Conservation (phyloP, 768 basidiomycete species). For the Termitomyces sp. region DNA sequence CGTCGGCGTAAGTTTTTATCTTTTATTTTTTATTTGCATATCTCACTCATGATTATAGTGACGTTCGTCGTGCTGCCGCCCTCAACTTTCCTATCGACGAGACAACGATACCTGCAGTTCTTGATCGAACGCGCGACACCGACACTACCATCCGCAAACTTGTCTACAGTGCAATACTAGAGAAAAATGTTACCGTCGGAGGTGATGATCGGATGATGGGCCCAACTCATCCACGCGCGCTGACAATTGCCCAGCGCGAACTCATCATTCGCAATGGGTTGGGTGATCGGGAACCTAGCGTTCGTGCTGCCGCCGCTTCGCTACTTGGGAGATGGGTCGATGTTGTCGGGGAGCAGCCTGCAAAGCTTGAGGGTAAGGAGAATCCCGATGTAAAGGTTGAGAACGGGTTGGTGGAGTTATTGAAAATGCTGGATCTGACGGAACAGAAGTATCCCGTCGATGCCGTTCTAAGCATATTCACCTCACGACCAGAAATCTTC, state of each 20-base stretch:
- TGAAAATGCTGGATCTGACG: slow-evolving; percentile 52
- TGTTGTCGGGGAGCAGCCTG: slow-evolving; percentile 34
- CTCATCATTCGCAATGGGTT: slow-evolving; percentile 78
- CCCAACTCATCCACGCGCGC: slow-evolving; percentile 56
- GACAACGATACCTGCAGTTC: slow-evolving; percentile 57
- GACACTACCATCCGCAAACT: slow-evolving; percentile 73
- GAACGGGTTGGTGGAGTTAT: slow-evolving; percentile 17
- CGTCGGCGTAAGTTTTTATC: slow-evolving; percentile 59
- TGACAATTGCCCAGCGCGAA: slow-evolving; percentile 74
- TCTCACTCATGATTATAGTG: slow-evolving; percentile 39
- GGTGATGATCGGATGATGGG: slow-evolving; percentile 39
- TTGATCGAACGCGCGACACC: slow-evolving; percentile 76
- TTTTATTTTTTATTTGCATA: background rate
- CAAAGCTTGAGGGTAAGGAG: slow-evolving; percentile 28
- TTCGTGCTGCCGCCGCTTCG: slow-evolving; percentile 67
- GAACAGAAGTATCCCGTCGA: slow-evolving; percentile 61
- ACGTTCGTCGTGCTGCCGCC: slow-evolving; percentile 81
- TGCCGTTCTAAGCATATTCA: slow-evolving; percentile 71
- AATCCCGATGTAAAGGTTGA: slow-evolving; percentile 19
- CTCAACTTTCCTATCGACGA: slow-evolving; percentile 61
- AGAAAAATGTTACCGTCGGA: slow-evolving; percentile 28
- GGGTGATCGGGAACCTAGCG: slow-evolving; percentile 76
- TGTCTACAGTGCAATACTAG: slow-evolving; percentile 61
- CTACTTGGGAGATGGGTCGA: slow-evolving; percentile 80
- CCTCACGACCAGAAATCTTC: slow-evolving; percentile 58